Percentiles rank a stretch among this genome's conserved stretches.
These are phyloP conservation scores for Zoysia japonica DNA, from an alignment of 176 grass and related monocot genomes.

Conservation along the genomic window DNA sequence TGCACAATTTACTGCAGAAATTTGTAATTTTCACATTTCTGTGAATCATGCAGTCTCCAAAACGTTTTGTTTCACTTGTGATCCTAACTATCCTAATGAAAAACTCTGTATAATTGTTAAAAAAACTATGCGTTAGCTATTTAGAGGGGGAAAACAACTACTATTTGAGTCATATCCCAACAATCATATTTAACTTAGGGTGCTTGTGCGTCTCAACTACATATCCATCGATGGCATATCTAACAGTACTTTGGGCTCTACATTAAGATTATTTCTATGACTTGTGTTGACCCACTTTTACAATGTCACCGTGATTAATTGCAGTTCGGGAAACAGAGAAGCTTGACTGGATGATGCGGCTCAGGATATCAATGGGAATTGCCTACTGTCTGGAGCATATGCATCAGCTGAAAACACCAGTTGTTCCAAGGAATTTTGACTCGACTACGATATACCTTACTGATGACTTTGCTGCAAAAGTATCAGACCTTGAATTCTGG, in stretches of 20 bases:
- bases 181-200: not conserved
- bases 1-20: not conserved
- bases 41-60: not conserved
- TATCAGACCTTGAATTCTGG: conserved; percentile 61
- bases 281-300: conserved; percentile 12
- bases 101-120: not conserved
- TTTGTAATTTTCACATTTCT: not conserved
- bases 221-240: not conserved
- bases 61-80: not conserved
- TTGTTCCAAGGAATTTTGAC: conserved; percentile 50
- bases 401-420: conserved; percentile 64
- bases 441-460: conserved; percentile 74
- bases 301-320: conserved; percentile 7
- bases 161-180: not conserved
- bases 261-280: not conserved
- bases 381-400: conserved; percentile 84
- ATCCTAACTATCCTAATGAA: not conserved
- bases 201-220: not conserved
- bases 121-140: not conserved
- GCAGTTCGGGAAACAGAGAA: conserved; percentile 77
- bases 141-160: not conserved
- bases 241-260: not conserved
- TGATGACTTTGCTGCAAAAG: conserved; percentile 80
- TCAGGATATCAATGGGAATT: conserved; percentile 90
- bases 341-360: conserved; percentile 65